Conservation (phyloP, 306 rosid species). For the Argentina anserina region DNA sequence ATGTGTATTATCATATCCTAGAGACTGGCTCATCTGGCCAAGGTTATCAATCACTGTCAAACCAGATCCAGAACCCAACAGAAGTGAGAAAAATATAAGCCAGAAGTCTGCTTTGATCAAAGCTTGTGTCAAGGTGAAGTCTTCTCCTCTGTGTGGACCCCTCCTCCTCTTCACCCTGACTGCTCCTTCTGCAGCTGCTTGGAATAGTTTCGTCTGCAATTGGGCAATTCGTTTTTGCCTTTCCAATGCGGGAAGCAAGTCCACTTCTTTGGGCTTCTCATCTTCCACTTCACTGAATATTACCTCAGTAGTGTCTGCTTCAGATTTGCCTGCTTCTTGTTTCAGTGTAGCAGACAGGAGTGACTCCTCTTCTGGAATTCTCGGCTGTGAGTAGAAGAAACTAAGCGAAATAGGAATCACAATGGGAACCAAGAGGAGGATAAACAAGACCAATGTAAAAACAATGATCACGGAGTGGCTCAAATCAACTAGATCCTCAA, state of each 20-base stretch:
- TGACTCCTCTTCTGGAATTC: slow-evolving; percentile 54
- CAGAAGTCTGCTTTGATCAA: slow-evolving; percentile 87
- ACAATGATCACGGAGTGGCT: slow-evolving; percentile 39
- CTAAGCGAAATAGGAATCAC: slow-evolving; percentile 55
- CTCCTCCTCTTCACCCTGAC: slow-evolving; percentile 81
- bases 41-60: slow-evolving; percentile 87
- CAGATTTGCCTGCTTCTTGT: slow-evolving; percentile 43
- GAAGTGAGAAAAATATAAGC: slow-evolving; percentile 81
- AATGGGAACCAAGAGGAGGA: slow-evolving; percentile 57
- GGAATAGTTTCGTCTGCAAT: slow-evolving; percentile 52
- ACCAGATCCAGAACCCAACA: slow-evolving; percentile 88
- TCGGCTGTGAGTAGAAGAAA: slow-evolving; percentile 29
- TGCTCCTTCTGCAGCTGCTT: slow-evolving; percentile 79
- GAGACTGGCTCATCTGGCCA: slow-evolving; percentile 83
- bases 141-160: slow-evolving; percentile 85
- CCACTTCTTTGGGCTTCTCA: slow-evolving; percentile 47
- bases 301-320: slow-evolving; percentile 39
- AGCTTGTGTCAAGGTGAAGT: slow-evolving; percentile 85
- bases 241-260: slow-evolving; percentile 56
- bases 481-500: slow-evolving; percentile 61
- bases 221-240: slow-evolving; percentile 57
- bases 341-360: slow-evolving; percentile 41
- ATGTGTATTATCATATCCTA: slow-evolving; percentile 58
- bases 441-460: slow-evolving; percentile 51
- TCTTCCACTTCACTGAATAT: slow-evolving; percentile 53